A percentile compares a stretch with the other conserved stretches of the same genome.
Conservation (phyloP, 169 alveolate genomes). For the Babesia ovis region DNA sequence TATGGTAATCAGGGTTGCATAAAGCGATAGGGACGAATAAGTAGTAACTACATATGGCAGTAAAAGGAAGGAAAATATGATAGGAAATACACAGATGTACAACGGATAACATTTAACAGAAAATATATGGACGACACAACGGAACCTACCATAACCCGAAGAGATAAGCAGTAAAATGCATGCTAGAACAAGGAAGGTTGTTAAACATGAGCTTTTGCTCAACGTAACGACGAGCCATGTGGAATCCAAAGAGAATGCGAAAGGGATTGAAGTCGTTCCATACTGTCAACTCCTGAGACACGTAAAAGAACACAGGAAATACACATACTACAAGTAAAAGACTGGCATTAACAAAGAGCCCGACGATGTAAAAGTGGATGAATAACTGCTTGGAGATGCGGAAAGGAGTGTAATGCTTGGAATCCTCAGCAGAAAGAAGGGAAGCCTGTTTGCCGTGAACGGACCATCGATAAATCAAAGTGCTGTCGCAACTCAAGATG, state of each 20-base stretch:
- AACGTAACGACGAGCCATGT: conserved; percentile 61
- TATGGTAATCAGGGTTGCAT: neutral
- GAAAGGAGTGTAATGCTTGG: conserved; percentile 19
- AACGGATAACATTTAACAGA: neutral
- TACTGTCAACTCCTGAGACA: neutral
- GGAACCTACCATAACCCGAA: conserved; percentile 71
- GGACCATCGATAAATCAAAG: conserved; percentile 65
- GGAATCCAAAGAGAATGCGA: conserved; percentile 62
- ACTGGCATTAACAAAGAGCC: conserved; percentile 57
- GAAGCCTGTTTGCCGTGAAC: conserved; percentile 71
- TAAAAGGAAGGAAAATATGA: neutral
- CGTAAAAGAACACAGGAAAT: neutral
- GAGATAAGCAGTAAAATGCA: conserved; percentile 71
- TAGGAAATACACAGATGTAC: neutral
- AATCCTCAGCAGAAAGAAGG: conserved; percentile 15
- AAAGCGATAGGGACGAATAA: conserved; percentile 24
- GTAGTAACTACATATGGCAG: conserved; percentile 8
- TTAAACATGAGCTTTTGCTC: conserved; percentile 70
- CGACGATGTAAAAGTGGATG: conserved; percentile 68
- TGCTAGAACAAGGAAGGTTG: conserved; percentile 61
- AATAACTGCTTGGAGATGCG: conserved; percentile 67
- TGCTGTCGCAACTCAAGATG: conserved; percentile 48
- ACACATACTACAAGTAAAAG: conserved; percentile 62
- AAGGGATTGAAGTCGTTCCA: conserved; percentile 39
- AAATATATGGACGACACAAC: neutral